Evolutionary conservation across 83 land plant species (phyloP).

Genomic region (Picea mariana): DNA sequence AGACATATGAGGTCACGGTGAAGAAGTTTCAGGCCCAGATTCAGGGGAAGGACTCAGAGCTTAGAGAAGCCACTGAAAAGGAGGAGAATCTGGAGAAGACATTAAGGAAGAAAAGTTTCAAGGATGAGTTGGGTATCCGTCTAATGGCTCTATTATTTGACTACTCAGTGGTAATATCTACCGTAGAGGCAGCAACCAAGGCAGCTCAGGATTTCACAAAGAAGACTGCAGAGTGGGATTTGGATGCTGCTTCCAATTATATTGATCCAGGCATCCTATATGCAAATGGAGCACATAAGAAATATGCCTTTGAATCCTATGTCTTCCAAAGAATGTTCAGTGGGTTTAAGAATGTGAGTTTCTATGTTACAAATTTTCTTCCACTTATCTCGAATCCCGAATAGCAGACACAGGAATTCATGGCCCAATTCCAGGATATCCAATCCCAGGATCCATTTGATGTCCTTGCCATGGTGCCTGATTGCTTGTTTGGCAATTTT

Average conservation of each 20-base stretch:
- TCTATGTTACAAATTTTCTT: no score
- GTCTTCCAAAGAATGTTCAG: no score
- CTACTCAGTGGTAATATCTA: constrained; percentile 47
- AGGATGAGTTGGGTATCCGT: constrained; percentile 33
- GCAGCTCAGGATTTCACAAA: constrained; percentile 77
- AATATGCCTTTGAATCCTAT: constrained; percentile 20
- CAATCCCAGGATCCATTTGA: constrained; percentile 67
- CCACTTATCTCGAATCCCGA: no score
- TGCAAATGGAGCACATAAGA: constrained; percentile 75
- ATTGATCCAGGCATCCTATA: constrained; percentile 59
- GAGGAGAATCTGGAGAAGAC: constrained; percentile 62
- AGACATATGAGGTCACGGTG: constrained; percentile 74
- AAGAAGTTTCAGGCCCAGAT: constrained; percentile 72
- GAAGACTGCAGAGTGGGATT: constrained; percentile 87
- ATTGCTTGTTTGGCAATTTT: constrained; percentile 68
- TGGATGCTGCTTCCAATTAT: constrained; percentile 77
- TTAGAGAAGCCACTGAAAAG: constrained; percentile 51
- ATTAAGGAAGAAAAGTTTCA: constrained; percentile 52
- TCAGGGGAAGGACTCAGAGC: constrained; percentile 54
- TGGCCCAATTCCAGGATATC: constrained; percentile 64
- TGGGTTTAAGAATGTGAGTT: no score
- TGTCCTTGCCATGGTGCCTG: constrained; percentile 49
- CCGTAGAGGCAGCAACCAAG: constrained; percentile 52
- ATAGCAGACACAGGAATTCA: not conserved
- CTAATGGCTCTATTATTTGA: constrained; percentile 26